These are phyloP conservation scores for Alternaria gaisen DNA, from an alignment of 2,329 filamentous ascomycete species.

Conservation along the genomic window DNA sequence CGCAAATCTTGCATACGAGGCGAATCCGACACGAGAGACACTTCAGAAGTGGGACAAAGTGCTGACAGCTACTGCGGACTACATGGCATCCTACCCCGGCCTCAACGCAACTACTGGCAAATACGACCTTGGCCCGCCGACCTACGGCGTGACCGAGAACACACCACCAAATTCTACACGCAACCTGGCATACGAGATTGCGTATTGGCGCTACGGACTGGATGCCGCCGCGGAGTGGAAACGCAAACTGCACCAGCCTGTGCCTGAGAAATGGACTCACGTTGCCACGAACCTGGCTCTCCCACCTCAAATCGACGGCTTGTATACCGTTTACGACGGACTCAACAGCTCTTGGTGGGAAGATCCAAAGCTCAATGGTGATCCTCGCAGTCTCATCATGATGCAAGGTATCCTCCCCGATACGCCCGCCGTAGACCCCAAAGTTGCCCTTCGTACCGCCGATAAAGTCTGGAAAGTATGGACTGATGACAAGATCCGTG, in stretches of 20 bases:
- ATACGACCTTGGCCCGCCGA: slow-evolving; percentile 62
- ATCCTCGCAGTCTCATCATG: slow-evolving; percentile 41
- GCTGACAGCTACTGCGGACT: slow-evolving; percentile 63
- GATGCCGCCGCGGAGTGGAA: slow-evolving; percentile 64
- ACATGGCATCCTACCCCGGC: slow-evolving; percentile 66
- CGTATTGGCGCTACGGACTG: slow-evolving; percentile 69
- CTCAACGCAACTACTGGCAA: slow-evolving; percentile 60
- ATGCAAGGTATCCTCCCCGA: slow-evolving; percentile 40
- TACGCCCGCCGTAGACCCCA: slow-evolving; percentile 32
- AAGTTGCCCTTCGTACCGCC: slow-evolving; percentile 36
- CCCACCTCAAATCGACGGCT: slow-evolving; percentile 58
- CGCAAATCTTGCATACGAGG: slow-evolving; percentile 63
- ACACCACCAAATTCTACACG: slow-evolving; percentile 64
- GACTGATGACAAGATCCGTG: slow-evolving; percentile 40
- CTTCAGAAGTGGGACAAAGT: slow-evolving; percentile 63
- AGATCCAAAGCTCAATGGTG: slow-evolving; percentile 32
- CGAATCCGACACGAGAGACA: slow-evolving; percentile 53
- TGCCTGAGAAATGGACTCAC: slow-evolving; percentile 57
- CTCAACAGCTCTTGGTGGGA: slow-evolving; percentile 46
- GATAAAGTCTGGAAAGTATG: slow-evolving; percentile 40
- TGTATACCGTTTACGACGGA: slow-evolving; percentile 65
- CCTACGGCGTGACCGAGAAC: slow-evolving; percentile 60
- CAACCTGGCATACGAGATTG: slow-evolving; percentile 66
- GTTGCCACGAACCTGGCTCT: slow-evolving; percentile 64
- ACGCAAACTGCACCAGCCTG: slow-evolving; percentile 52